These are phyloP conservation scores for Scytalidium sp. DNA, from an alignment of 2,329 filamentous ascomycete species.

Conservation along the genomic window DNA sequence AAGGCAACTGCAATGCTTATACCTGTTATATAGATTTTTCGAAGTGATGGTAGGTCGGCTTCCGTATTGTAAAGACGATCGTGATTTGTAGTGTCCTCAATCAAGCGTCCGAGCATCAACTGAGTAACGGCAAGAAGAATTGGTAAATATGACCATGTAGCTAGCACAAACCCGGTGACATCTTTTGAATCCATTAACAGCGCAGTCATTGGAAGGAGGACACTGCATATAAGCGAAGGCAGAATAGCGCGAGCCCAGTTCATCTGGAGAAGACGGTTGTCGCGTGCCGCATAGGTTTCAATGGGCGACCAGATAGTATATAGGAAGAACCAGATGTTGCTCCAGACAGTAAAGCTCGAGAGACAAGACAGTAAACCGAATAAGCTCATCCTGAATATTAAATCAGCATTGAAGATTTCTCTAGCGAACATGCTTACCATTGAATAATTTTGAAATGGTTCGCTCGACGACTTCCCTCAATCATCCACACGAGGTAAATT, in stretches of 20 bases:
- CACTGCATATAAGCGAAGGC: constrained; percentile 20
- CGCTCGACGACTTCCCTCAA: constrained; percentile 22
- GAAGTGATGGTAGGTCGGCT: constrained; percentile 12
- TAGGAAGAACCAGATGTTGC: constrained; percentile 31
- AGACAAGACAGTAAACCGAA: too few relatives aligned
- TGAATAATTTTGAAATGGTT: constrained; percentile 20
- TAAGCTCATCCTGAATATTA: too few relatives aligned
- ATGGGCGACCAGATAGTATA: constrained; percentile 26
- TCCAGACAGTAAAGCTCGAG: too few relatives aligned
- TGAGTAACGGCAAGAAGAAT: constrained; percentile 9
- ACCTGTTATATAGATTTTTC: constrained; percentile 9
- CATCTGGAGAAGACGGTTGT: constrained; percentile 25
- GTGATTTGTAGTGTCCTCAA: constrained; percentile 5
- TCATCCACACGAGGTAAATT: constrained; percentile 19
- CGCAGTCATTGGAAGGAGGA: constrained; percentile 14
- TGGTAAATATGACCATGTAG: constrained; percentile 16
- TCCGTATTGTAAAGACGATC: constrained; percentile 4
- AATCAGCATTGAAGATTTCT: too few relatives aligned
- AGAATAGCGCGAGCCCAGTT: constrained; percentile 23
- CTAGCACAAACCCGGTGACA: constrained; percentile 10
- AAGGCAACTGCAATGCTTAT: too few relatives aligned
- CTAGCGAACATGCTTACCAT: constrained; percentile 3
- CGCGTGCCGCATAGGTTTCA: constrained; percentile 24
- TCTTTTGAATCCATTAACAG: too few relatives aligned
- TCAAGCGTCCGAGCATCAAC: constrained; percentile 6